Percentiles rank a stretch among this genome's conserved stretches.
phyloP scores from a whole-genome alignment of 1,139 yeast genomes.

The Suhomyces kunorum region DNA sequence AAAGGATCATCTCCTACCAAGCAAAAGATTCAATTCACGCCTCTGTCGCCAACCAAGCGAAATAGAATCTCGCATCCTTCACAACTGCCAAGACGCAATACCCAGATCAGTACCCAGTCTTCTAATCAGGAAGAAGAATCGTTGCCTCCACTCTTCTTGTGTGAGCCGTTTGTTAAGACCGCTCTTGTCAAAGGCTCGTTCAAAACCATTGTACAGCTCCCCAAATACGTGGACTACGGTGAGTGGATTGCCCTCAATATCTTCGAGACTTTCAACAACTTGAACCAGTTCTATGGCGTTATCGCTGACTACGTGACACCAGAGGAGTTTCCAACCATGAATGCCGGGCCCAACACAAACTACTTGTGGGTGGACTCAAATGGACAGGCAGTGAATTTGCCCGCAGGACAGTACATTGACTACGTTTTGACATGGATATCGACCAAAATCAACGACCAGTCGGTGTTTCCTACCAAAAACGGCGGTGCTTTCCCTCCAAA shows the following conservation, averaged over 20 bases:
- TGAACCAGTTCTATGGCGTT: constrained; percentile 86
- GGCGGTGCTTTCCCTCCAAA: constrained; percentile 94
- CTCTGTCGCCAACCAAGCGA: constrained; percentile 39
- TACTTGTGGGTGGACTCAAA: constrained; percentile 87
- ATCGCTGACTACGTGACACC: constrained; percentile 88
- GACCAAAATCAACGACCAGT: constrained; percentile 83
- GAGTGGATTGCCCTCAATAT: constrained; percentile 96
- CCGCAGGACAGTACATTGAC: constrained; percentile 92
- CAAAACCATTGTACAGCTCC: constrained; percentile 91
- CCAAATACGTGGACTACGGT: constrained; percentile 89
- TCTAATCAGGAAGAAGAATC: constrained; percentile 7
- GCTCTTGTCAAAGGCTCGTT: constrained; percentile 97
- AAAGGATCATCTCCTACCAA: constrained; percentile 37
- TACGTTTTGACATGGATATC: constrained; percentile 90
- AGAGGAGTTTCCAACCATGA: constrained; percentile 89
- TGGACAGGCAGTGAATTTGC: constrained; percentile 77
- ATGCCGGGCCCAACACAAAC: constrained; percentile 90
- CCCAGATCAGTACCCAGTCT: constrained; percentile 11
- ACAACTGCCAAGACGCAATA: constrained; percentile 27
- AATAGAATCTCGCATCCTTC: constrained; percentile 23
- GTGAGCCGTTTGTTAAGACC: constrained; percentile 92
- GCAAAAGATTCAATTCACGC: constrained; percentile 30
- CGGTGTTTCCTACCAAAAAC: constrained; percentile 86
- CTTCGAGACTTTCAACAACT: constrained; percentile 83
- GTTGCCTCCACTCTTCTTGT: constrained; percentile 59